Evolutionary conservation across 148 eudicot genomes (phyloP).

Genomic region (Amaranthus hypochondriacus): DNA sequence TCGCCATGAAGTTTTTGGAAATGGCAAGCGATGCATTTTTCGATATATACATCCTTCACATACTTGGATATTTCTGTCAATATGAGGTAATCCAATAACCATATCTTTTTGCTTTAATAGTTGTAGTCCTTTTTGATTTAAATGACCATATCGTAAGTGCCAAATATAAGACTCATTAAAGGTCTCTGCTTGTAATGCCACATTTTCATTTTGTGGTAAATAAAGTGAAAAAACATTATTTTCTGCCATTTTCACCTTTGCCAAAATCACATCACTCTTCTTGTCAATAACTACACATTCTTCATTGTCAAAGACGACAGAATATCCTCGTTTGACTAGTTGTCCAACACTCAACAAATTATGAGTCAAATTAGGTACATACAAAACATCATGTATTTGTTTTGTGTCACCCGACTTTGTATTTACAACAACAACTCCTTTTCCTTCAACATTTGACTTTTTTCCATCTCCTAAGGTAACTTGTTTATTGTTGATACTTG

Average conservation of each 20-base stretch:
- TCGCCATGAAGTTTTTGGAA: background rate
- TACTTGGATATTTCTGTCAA: background rate
- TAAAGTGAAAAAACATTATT: background rate
- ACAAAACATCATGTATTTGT: background rate
- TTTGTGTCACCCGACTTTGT: background rate
- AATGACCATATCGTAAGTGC: background rate
- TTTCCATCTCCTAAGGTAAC: background rate
- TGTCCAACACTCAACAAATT: background rate
- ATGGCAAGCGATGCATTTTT: background rate
- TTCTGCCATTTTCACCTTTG: background rate
- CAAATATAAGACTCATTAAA: background rate
- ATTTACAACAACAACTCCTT: background rate
- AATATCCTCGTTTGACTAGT: background rate
- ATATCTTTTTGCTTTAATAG: background rate
- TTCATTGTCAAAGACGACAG: background rate
- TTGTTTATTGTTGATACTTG: background rate
- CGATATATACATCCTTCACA: slow-evolving; percentile 5
- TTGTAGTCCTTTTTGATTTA: background rate
- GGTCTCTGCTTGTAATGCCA: background rate
- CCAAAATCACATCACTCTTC: background rate
- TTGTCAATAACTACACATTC: background rate
- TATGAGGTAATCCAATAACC: background rate
- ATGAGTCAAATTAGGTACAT: background rate
- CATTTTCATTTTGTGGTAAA: background rate
- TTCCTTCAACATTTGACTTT: background rate